Evolutionary conservation across 208 protist species (phyloP).

Genomic region (Leishmania arabica): DNA sequence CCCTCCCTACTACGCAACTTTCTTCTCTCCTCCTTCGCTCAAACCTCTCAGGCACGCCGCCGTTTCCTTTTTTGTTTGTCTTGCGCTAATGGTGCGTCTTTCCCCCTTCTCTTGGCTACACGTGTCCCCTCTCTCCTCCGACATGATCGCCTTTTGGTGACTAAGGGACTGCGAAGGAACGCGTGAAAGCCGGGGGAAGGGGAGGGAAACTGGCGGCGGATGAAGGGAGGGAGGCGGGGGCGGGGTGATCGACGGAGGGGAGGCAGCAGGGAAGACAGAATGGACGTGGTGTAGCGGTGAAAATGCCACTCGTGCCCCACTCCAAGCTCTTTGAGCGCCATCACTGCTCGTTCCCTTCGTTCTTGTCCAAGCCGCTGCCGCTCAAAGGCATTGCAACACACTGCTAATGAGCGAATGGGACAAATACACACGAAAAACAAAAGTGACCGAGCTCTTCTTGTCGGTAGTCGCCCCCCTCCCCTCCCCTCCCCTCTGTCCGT

Average conservation of each 20-base stretch:
- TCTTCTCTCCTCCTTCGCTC: not conserved
- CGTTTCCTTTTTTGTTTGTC: not conserved
- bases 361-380: not conserved
- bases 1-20: too few relatives aligned
- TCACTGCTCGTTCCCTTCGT: not conserved
- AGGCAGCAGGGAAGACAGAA: not conserved
- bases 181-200: not conserved
- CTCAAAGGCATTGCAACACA: not conserved
- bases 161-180: not conserved
- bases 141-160: not conserved
- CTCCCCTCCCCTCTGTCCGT: too few relatives aligned
- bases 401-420: not conserved
- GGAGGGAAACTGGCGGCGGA: constrained; percentile 3
- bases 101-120: constrained; percentile 6
- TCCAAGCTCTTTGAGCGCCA: not conserved
- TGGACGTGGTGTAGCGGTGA: not conserved
- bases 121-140: not conserved
- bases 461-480: not conserved
- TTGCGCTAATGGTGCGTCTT: constrained; percentile 3
- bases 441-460: not conserved
- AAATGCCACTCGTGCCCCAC: not conserved
- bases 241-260: not conserved
- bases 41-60: not conserved
- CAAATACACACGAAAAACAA: not conserved
- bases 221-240: not conserved